These are phyloP conservation scores for Nannochloropsis oceanica DNA, from an alignment of 108 stramenopile species.

Conservation along the genomic window DNA sequence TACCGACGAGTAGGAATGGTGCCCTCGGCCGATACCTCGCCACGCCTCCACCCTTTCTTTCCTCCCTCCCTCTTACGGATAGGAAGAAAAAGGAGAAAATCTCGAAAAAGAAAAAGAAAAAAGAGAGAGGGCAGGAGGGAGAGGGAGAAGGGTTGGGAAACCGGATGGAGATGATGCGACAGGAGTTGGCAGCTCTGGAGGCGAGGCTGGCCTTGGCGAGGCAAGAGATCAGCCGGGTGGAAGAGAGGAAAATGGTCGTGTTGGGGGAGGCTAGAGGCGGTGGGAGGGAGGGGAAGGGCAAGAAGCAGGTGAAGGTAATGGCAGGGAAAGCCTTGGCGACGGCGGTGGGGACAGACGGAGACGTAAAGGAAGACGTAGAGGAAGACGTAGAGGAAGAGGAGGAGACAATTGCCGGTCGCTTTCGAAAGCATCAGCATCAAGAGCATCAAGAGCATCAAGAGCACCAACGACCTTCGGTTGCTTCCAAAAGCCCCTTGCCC, in stretches of 20 bases:
- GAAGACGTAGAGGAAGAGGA: background rate
- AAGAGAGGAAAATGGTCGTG: background rate
- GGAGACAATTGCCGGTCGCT: background rate
- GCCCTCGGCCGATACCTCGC: background rate
- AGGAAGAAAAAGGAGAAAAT: background rate
- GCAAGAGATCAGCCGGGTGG: background rate
- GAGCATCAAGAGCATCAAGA: no score
- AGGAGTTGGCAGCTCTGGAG: background rate
- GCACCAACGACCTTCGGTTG: no score
- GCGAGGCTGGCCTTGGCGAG: background rate
- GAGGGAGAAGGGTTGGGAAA: background rate
- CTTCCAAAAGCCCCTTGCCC: no score
- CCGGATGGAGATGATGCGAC: background rate
- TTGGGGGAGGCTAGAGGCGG: background rate
- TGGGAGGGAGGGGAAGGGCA: background rate
- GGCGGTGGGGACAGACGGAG: background rate
- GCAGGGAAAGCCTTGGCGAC: background rate
- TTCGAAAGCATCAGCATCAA: no score
- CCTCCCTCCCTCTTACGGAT: background rate
- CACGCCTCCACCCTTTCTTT: background rate
- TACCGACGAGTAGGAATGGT: background rate
- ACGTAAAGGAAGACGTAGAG: background rate
- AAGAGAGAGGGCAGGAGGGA: background rate
- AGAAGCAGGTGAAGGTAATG: background rate
- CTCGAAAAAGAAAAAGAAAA: background rate